Percentiles rank a stretch among this genome's conserved stretches.
Evolutionary conservation across 2,329 filamentous ascomycete species (phyloP).

Genomic region (Verticillium dahliae): DNA sequence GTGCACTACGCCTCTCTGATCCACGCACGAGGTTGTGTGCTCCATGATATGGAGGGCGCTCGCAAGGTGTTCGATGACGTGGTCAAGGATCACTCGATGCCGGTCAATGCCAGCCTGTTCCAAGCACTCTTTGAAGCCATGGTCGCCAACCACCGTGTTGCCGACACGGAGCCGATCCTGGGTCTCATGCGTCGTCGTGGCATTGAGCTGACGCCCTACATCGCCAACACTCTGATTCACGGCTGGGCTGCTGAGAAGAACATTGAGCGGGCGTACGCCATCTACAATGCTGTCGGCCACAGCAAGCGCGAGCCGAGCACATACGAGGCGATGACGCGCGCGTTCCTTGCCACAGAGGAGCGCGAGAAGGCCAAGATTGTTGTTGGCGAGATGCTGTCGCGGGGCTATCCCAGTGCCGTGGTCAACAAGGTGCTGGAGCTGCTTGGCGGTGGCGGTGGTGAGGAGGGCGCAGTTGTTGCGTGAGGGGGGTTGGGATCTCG

Average conservation of each 20-base stretch:
- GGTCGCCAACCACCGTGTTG: constrained; percentile 87
- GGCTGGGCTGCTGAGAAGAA: constrained; percentile 86
- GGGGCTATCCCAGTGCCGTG: constrained; percentile 87
- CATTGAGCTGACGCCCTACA: constrained; percentile 90
- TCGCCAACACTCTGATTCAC: constrained; percentile 96
- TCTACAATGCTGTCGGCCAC: constrained; percentile 73
- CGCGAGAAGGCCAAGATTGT: constrained; percentile 69
- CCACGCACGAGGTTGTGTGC: constrained; percentile 88
- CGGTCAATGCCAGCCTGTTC: constrained; percentile 79
- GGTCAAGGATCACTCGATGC: constrained; percentile 58
- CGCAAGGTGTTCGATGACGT: constrained; percentile 77
- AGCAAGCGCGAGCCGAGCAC: constrained; percentile 90
- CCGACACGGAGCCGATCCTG: constrained; percentile 68
- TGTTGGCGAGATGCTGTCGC: constrained; percentile 82
- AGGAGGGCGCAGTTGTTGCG: constrained; percentile 24
- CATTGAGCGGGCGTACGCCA: constrained; percentile 67
- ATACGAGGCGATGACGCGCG: constrained; percentile 96
- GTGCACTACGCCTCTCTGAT: constrained; percentile 95
- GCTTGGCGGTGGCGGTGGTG: constrained; percentile 53
- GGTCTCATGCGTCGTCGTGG: constrained; percentile 65
- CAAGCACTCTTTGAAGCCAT: constrained; percentile 96
- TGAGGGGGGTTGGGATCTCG: constrained; percentile 1
- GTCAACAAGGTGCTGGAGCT: constrained; percentile 91
- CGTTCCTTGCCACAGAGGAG: constrained; percentile 79
- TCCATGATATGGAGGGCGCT: constrained; percentile 84